A percentile compares a stretch with the other conserved stretches of the same genome.
These are phyloP conservation scores for Talaromyces piceae DNA, from an alignment of 2,329 filamentous ascomycete species.

Conservation along the genomic window DNA sequence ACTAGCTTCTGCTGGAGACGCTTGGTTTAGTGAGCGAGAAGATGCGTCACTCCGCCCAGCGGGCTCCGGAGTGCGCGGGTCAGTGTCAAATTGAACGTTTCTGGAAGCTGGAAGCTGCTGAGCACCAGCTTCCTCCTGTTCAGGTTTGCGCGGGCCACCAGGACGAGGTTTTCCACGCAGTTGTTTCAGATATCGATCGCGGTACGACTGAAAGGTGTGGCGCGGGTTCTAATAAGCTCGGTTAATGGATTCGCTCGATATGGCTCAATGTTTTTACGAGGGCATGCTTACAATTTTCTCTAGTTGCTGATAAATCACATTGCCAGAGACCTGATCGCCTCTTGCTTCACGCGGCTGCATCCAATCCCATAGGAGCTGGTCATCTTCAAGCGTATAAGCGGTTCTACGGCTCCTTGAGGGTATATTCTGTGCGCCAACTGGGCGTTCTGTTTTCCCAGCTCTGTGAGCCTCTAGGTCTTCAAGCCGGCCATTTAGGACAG, in stretches of 20 bases:
- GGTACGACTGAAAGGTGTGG: conserved; percentile 44
- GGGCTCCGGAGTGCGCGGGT: neutral
- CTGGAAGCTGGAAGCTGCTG: neutral
- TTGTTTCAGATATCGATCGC: conserved; percentile 39
- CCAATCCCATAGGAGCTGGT: conserved; percentile 39
- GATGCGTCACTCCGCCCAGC: neutral
- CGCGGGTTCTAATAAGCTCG: conserved; percentile 28
- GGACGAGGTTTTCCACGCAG: conserved; percentile 31
- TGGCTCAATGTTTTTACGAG: neutral
- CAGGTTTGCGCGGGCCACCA: conserved; percentile 14
- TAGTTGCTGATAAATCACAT: conserved; percentile 40
- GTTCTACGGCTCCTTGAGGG: conserved; percentile 25
- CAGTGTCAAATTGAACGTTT: neutral
- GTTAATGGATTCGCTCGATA: neutral
- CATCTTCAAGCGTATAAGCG: conserved; percentile 37
- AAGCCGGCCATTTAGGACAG: conserved; percentile 42
- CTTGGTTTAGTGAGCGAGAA: neutral
- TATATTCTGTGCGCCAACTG: conserved; percentile 35
- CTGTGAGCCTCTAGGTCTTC: conserved; percentile 42
- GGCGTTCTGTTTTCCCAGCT: conserved; percentile 42
- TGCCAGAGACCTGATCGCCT: conserved; percentile 30
- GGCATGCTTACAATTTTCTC: conserved; percentile 26
- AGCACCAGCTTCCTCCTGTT: neutral
- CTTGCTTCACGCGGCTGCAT: conserved; percentile 28
- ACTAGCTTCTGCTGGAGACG: neutral